These are phyloP conservation scores for Verticillium zaregamsianum DNA, from an alignment of 2,329 filamentous ascomycete species.

Conservation along the genomic window DNA sequence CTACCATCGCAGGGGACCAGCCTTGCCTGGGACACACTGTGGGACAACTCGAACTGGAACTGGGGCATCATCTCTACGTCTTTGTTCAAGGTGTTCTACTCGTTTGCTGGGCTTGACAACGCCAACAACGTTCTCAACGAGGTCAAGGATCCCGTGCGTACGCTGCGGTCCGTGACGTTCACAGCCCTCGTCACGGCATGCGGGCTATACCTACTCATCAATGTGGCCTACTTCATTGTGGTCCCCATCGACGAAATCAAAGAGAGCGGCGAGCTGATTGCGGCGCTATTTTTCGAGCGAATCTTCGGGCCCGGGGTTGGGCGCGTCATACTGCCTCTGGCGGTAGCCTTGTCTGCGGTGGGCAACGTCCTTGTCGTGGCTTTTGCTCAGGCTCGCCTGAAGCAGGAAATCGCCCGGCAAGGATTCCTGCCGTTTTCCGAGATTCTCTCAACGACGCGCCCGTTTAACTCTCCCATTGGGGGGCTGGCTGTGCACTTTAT, in stretches of 20 bases:
- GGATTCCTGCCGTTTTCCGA: conserved; percentile 64
- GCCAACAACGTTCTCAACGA: conserved; percentile 69
- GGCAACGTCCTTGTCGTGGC: conserved; percentile 73
- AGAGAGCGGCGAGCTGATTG: conserved; percentile 62
- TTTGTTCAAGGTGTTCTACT: conserved; percentile 66
- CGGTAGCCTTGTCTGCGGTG: conserved; percentile 62
- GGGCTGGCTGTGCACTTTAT: conserved; percentile 66
- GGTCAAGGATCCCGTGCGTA: conserved; percentile 63
- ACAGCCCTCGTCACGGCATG: conserved; percentile 58
- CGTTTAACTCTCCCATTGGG: conserved; percentile 63
- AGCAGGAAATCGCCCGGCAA: conserved; percentile 69
- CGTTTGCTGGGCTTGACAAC: conserved; percentile 63
- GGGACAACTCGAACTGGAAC: conserved; percentile 64
- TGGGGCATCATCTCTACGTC: conserved; percentile 65
- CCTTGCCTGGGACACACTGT: conserved; percentile 48
- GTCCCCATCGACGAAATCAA: conserved; percentile 65
- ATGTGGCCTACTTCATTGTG: conserved; percentile 59
- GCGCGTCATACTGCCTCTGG: conserved; percentile 53
- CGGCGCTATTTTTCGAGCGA: conserved; percentile 62
- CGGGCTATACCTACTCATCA: conserved; percentile 62
- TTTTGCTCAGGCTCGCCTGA: conserved; percentile 64
- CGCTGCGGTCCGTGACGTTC: conserved; percentile 57
- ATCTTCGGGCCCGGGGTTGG: conserved; percentile 58
- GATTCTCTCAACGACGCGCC: conserved; percentile 58
- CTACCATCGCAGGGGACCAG: conserved; percentile 8